phyloP scores from a whole-genome alignment of 2,329 filamentous ascomycete species.

The Trichoderma citrinoviride region DNA sequence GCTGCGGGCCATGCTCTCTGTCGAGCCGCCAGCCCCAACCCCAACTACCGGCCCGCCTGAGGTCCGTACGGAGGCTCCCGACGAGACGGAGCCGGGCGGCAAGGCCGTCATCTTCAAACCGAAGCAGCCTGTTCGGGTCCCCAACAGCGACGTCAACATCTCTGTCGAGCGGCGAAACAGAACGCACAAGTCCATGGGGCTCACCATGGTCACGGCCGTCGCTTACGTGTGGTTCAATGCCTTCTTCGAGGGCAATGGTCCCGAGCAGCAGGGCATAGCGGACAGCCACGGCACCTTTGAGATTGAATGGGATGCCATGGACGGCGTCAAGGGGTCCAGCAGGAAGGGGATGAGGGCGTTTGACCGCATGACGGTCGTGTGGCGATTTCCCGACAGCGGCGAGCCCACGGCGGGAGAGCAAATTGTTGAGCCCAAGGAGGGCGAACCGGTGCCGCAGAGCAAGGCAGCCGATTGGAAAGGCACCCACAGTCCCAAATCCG shows the following conservation, averaged over 20 bases:
- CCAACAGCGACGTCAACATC: constrained; percentile 85
- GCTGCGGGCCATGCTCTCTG: constrained; percentile 26
- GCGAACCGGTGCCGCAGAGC: constrained; percentile 68
- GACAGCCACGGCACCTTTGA: constrained; percentile 63
- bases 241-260: constrained; percentile 82
- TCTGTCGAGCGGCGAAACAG: constrained; percentile 84
- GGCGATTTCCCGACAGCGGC: constrained; percentile 53
- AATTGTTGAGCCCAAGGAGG: constrained; percentile 61
- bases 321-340: constrained; percentile 88
- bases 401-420: constrained; percentile 29
- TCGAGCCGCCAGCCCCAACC: constrained; percentile 2
- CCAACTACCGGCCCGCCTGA: constrained; percentile 1
- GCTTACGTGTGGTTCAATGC: constrained; percentile 97
- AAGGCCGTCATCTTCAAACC: constrained; percentile 79
- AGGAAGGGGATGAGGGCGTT: constrained; percentile 79
- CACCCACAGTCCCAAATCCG: constrained; percentile 44
- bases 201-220: constrained; percentile 87
- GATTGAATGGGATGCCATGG: constrained; percentile 68
- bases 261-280: constrained; percentile 63
- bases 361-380: constrained; percentile 81
- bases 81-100: constrained; percentile 55
- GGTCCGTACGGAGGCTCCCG: constrained; percentile 25
- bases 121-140: constrained; percentile 62
- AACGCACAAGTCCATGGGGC: constrained; percentile 70
- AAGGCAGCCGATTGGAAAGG: constrained; percentile 74